phyloP scores from a whole-genome alignment of 768 basidiomycete genomes.

The Lactifluus rugatus region DNA sequence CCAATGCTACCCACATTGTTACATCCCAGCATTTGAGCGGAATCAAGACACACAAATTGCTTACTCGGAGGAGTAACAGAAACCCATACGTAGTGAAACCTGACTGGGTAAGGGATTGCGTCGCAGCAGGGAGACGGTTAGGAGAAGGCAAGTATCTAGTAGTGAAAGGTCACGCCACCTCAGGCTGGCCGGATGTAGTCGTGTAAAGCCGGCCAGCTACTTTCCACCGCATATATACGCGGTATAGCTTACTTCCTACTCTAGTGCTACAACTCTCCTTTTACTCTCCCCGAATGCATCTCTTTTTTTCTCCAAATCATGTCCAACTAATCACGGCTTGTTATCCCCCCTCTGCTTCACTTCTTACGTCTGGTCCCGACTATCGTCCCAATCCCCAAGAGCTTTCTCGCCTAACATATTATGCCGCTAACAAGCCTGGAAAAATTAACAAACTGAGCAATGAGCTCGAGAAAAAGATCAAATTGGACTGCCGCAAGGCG shows the following conservation, averaged over 20 bases:
- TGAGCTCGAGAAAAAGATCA: slow-evolving; percentile 70
- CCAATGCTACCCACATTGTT: slow-evolving; percentile 69
- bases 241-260: slow-evolving; percentile 5
- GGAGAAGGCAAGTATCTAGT: slow-evolving; percentile 46
- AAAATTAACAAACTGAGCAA: slow-evolving; percentile 69
- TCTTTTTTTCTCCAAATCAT: slow-evolving; percentile 74
- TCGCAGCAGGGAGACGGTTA: slow-evolving; percentile 47
- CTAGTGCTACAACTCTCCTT: slow-evolving; percentile 8
- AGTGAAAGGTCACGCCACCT: no score
- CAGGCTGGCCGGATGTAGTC: slow-evolving; percentile 28
- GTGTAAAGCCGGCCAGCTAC: no score
- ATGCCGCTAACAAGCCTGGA: slow-evolving; percentile 73
- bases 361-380: slow-evolving; percentile 66
- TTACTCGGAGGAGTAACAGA: slow-evolving; percentile 41
- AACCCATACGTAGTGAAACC: slow-evolving; percentile 59
- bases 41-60: slow-evolving; percentile 57
- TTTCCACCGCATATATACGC: no score
- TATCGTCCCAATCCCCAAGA: slow-evolving; percentile 79
- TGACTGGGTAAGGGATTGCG: slow-evolving; percentile 66
- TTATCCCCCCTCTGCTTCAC: slow-evolving; percentile 70
- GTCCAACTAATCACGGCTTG: slow-evolving; percentile 76
- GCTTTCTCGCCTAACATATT: slow-evolving; percentile 76
- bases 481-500: slow-evolving; percentile 55
- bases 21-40: slow-evolving; percentile 64
- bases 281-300: slow-evolving; percentile 40